Conservation (phyloP, 78 protist genomes). For the Dictyostelium capitatum region DNA sequence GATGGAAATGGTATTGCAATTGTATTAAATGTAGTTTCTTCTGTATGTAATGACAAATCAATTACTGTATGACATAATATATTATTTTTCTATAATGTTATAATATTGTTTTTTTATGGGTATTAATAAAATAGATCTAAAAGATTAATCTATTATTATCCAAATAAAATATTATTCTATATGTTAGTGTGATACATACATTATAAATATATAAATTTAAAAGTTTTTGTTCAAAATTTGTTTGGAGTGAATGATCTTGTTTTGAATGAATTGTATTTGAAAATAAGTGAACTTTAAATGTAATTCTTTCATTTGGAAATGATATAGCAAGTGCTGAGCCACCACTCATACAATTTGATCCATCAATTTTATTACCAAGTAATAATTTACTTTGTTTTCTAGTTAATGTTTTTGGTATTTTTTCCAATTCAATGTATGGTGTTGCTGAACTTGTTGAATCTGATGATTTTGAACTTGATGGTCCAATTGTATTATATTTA, state of each 20-base stretch:
- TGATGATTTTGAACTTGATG: background rate
- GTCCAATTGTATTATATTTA: background rate
- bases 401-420: constrained; percentile 14
- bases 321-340: constrained; percentile 15
- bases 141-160: too few relatives aligned
- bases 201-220: constrained; percentile 9
- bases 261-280: constrained; percentile 26
- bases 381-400: constrained; percentile 66
- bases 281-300: constrained; percentile 27
- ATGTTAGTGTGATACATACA: background rate
- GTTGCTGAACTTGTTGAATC: constrained; percentile 1
- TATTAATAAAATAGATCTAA: background rate
- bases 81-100: constrained; percentile 8
- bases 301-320: constrained; percentile 19
- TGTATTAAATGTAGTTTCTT: constrained; percentile 22
- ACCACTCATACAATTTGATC: constrained; percentile 6
- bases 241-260: constrained; percentile 19
- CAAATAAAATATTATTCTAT: background rate
- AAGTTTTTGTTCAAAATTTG: constrained; percentile 66
- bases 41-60: constrained; percentile 65
- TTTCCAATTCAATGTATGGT: constrained; percentile 29
- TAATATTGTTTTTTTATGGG: too few relatives aligned
- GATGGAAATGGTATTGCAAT: constrained; percentile 54
- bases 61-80: constrained; percentile 3
- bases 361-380: constrained; percentile 56